phyloP scores from a whole-genome alignment of 768 basidiomycete genomes.

The Ephemerocybe angulata region DNA sequence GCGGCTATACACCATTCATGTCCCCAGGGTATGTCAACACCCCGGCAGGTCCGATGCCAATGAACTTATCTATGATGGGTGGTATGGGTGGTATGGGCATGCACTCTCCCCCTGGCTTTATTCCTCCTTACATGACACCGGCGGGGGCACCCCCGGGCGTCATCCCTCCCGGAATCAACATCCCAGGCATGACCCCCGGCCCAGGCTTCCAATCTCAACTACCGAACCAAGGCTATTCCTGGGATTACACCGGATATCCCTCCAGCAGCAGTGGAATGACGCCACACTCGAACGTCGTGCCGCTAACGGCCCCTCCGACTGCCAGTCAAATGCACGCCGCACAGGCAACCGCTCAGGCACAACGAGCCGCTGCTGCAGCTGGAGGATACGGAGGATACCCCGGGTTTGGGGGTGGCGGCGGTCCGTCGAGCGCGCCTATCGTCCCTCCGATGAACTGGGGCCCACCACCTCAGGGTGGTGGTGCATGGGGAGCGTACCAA shows the following conservation, averaged over 20 bases:
- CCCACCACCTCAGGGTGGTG: background rate
- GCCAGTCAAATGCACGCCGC: background rate
- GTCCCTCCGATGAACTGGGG: background rate
- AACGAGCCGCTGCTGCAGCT: background rate
- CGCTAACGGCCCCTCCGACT: background rate
- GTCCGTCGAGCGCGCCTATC: background rate
- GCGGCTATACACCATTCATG: background rate
- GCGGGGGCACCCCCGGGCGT: background rate
- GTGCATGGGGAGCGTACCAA: background rate
- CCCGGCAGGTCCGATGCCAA: background rate
- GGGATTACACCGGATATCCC: background rate
- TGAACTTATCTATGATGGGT: background rate
- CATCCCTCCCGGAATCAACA: background rate
- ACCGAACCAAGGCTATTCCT: too few relatives aligned
- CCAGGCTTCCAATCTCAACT: too few relatives aligned
- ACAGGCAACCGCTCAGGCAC: background rate
- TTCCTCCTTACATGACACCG: background rate
- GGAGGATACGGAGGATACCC: background rate
- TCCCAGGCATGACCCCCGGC: background rate
- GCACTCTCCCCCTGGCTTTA: background rate
- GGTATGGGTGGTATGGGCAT: background rate
- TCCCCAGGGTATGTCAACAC: background rate
- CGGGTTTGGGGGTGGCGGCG: background rate
- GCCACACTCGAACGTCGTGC: too few relatives aligned
- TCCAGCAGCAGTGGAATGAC: too few relatives aligned